phyloP scores from a whole-genome alignment of 2,329 filamentous ascomycete genomes.

The Chrysoporthe deuterocubensis region DNA sequence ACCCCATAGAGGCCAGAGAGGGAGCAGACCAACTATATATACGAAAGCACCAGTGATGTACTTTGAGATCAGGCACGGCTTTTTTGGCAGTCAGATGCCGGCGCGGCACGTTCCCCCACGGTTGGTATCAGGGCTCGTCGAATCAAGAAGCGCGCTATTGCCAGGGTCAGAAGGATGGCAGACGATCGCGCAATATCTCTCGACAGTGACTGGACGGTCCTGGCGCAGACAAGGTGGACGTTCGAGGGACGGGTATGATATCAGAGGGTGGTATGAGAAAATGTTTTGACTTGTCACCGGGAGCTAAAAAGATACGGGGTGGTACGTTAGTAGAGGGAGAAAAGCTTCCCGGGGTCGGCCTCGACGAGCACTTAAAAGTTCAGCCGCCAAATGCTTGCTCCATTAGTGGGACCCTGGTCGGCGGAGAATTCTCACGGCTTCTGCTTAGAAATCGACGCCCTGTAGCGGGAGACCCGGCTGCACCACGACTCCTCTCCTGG shows the following conservation, averaged over 20 bases:
- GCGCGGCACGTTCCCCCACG: conserved; percentile 12
- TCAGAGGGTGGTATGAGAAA: not conserved
- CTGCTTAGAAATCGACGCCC: conserved; percentile 13
- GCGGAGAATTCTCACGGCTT: not conserved
- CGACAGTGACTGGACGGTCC: conserved; percentile 21
- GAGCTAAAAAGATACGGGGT: not conserved
- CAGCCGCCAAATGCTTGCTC: not conserved
- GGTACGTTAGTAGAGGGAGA: not conserved
- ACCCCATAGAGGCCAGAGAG: not conserved
- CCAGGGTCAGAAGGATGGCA: conserved; percentile 14
- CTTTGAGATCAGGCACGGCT: not conserved
- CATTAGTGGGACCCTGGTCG: conserved; percentile 7
- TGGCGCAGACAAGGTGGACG: conserved; percentile 19
- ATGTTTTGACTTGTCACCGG: not conserved
- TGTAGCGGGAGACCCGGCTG: not conserved
- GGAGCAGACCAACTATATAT: conserved; percentile 3
- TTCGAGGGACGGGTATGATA: not conserved
- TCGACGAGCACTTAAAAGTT: not conserved
- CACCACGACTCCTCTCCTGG: not conserved
- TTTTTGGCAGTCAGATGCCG: conserved; percentile 1
- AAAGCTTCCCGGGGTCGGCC: not conserved
- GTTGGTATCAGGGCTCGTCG: conserved; percentile 8
- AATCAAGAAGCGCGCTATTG: conserved; percentile 11
- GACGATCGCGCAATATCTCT: conserved; percentile 28
- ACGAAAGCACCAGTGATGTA: conserved; percentile 1